A percentile compares a stretch with the other conserved stretches of the same genome.
phyloP scores from a whole-genome alignment of 371 early-diverging fungal genomes.

The Mucor plumbeus region DNA sequence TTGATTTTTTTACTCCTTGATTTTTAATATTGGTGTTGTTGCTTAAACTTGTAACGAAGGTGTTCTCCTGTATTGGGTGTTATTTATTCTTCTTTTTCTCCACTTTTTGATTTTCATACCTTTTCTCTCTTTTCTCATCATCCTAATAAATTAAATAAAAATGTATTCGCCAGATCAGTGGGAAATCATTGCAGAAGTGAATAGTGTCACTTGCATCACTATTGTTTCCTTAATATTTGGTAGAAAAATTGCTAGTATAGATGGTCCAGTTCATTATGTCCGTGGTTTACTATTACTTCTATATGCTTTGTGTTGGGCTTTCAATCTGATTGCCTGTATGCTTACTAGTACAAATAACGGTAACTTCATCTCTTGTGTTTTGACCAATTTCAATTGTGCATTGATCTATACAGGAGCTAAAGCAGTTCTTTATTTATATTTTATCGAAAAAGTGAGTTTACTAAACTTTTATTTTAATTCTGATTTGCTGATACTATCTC shows the following conservation, averaged over 20 bases:
- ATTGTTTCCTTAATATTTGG: slow-evolving; percentile 59
- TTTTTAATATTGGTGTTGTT: slow-evolving; percentile 3
- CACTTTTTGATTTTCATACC: background rate
- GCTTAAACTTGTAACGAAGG: background rate
- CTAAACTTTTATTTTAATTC: background rate
- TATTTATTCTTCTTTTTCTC: background rate
- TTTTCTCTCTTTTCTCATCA: slow-evolving; percentile 8
- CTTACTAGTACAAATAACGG: slow-evolving; percentile 60
- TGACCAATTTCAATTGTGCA: slow-evolving; percentile 49
- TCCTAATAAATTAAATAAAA: background rate
- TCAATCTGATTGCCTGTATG: slow-evolving; percentile 56
- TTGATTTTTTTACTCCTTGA: slow-evolving; percentile 1
- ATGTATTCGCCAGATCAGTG: slow-evolving; percentile 57
- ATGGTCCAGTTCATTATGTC: slow-evolving; percentile 55
- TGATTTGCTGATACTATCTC: too few species aligned
- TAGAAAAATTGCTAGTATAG: slow-evolving; percentile 53
- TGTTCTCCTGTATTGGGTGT: slow-evolving; percentile 6
- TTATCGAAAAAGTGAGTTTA: slow-evolving; percentile 58
- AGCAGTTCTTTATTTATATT: slow-evolving; percentile 55
- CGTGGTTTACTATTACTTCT: slow-evolving; percentile 48
- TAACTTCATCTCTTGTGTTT: slow-evolving; percentile 52
- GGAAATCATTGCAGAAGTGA: slow-evolving; percentile 54
- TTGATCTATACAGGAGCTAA: slow-evolving; percentile 52
- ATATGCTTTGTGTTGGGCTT: slow-evolving; percentile 55
- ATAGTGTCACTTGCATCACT: slow-evolving; percentile 57